Base-by-base conservation (phyloP, 2,329 filamentous ascomycete genomes). In the Tolypocladium tropicale region DNA sequence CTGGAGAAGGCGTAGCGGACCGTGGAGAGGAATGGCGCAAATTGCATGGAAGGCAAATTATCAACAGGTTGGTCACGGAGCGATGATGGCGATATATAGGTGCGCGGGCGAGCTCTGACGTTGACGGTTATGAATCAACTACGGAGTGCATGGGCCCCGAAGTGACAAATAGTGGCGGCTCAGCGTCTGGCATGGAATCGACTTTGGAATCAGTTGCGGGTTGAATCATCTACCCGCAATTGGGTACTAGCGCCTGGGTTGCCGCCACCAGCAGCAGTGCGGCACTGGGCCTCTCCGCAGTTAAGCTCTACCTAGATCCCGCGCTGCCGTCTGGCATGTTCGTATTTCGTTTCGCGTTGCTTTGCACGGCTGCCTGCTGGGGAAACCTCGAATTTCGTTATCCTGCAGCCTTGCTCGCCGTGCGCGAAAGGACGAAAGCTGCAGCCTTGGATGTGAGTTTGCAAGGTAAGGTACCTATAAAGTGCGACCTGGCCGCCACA, bases 1-100 rank as follows among this genome's bases (percentile, higher is more conserved):
- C 68, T 74, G 58, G 76, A 78, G 58, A 82, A 65, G 5, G 74
- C 72, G 64, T 73, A 77, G 60, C 79, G 63, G 57, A 83, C 64
- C 54, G 70, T 75, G 55, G 78, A 72, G 55, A 79, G 63, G 53
- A 78, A 67, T 53, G 71, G 75, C 62, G 74, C 74, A 62, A 81
- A 74, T 65, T 76, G 77, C 78, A 83, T 83, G 65, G 70, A 60
- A 59, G 61, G 56, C 57, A 56, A 57, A 41, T 7, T 30, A 34
- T 36, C 21, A 30, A 36, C 23, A 18, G 50, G 41, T 36, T 48
- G 28, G 30, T 32, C 28, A 50, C 46, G 18, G 46, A 50, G 46
- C 46, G 46, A 50, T 18, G 28, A 32, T 49, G 46, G 28, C 2
- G 9, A 49, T 49, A 49, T 49, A 49, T 49, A 49, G 16, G 18